A percentile compares a stretch with the other conserved stretches of the same genome.
Evolutionary conservation across 305 asterid species (phyloP).

Genomic region (Fraxinus velutina): DNA sequence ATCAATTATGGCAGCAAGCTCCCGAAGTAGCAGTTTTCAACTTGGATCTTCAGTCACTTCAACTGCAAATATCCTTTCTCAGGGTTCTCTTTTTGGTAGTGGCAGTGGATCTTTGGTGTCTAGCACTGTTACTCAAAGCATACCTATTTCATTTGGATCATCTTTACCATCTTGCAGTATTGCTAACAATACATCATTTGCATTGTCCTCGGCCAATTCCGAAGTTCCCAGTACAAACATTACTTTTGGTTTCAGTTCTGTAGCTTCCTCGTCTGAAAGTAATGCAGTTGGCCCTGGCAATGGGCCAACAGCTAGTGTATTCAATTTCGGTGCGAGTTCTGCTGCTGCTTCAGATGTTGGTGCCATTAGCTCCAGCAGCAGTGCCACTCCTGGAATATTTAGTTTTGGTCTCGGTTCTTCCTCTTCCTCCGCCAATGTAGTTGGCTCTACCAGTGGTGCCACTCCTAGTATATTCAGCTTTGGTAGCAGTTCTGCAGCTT

Average conservation of each 20-base stretch:
- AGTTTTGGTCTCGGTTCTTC: constrained; percentile 37
- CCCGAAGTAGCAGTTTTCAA: constrained; percentile 34
- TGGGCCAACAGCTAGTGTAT: constrained; percentile 27
- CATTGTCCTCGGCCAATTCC: constrained; percentile 28
- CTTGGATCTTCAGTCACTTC: constrained; percentile 27
- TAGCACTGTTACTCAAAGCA: constrained; percentile 27
- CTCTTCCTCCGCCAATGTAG: constrained; percentile 23
- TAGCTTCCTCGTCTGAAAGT: constrained; percentile 37
- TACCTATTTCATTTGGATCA: constrained; percentile 25
- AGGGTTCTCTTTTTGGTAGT: constrained; percentile 29
- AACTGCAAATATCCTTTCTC: constrained; percentile 26
- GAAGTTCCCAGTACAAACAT: constrained; percentile 11
- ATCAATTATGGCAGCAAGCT: constrained; percentile 31
- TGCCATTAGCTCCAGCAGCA: constrained; percentile 28
- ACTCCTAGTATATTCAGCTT: constrained; percentile 25
- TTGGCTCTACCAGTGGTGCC: constrained; percentile 26
- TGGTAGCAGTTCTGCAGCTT: constrained; percentile 34
- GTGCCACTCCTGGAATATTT: constrained; percentile 32
- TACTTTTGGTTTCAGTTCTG: constrained; percentile 35
- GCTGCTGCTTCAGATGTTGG: constrained; percentile 25
- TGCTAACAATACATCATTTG: constrained; percentile 28
- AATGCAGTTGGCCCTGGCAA: constrained; percentile 26
- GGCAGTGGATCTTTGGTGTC: constrained; percentile 28
- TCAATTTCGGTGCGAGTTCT: constrained; percentile 31
- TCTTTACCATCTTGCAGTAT: constrained; percentile 21